Evolutionary conservation across 805 yeast species (phyloP), one percentile per base, ranked within the genome.

Genomic region (Lachancea lanzarotensis): DNA sequence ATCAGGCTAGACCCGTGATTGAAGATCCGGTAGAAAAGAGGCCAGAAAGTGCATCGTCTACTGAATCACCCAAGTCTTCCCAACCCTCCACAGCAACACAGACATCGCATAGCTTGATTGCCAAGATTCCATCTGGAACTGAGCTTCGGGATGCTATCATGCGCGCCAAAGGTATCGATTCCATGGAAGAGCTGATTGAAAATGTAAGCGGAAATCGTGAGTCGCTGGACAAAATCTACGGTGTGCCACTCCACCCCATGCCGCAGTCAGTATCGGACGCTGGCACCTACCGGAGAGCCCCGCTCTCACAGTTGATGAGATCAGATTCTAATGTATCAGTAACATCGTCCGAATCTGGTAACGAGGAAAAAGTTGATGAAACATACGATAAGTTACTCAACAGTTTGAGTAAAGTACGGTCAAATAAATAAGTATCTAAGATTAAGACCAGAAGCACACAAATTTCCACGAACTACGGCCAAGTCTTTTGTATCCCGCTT

Each of bases 141-240:
- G 76, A 73, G 47, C 51, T 74, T 17, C 63, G 78, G 43, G 71
- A 70, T 29, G 76, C 76, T 0, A 82, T 84, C 22, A 80, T 84
- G 43, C 77, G 78, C 46, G 88, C 89, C 2, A 83, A 82, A 55
- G 91, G 91, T 51, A 79, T 82, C 43, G 81, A 81, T 48, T 75
- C 83, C 20, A 83, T 83, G 9, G 72, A 74, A 17, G 86, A 82
- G 45, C 70, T 84, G 52, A 83, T 84, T 52, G 75, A 73, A 39
- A 82, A 78, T 52, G 84, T 84, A 43, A 78, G 76, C 54, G 71
- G 71, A 43, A 76, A 81, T 46, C 63, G 75, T 19, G 68, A 74
- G 20, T 72, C 71, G 46, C 59, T 79, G 46, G 79, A 76, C 29
- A 73, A 69, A 18, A 74, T 79, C 44, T 78, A 77, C 55, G 59